phyloP scores from a whole-genome alignment of 2,329 filamentous ascomycete genomes.

The Elsinoe ampelina region DNA sequence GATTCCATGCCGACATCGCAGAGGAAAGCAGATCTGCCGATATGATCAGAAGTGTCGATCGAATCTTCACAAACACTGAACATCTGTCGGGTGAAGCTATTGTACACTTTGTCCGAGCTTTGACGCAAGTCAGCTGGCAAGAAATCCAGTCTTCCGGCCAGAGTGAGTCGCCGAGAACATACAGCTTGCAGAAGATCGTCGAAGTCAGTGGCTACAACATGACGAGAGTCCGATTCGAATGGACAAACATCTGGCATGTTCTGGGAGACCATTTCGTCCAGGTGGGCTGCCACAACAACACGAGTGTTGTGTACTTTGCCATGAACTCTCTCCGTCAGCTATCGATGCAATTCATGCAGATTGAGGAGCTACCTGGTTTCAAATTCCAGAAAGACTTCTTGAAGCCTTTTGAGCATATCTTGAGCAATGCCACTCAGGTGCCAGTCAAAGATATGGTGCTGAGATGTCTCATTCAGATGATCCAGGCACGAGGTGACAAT shows the following conservation, averaged over 20 bases:
- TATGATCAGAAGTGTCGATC: conserved; percentile 83
- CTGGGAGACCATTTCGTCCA: conserved; percentile 98
- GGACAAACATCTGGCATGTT: conserved; percentile 95
- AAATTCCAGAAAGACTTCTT: conserved; percentile 99
- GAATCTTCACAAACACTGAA: conserved; percentile 94
- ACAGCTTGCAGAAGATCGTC: conserved; percentile 94
- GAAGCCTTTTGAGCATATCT: conserved; percentile 96
- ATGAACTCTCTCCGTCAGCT: conserved; percentile 90
- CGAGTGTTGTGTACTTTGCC: conserved; percentile 93
- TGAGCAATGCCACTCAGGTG: conserved; percentile 83
- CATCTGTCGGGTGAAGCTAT: conserved; percentile 90
- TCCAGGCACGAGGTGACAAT: conserved; percentile 90
- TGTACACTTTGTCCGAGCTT: conserved; percentile 81
- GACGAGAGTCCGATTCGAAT: conserved; percentile 95
- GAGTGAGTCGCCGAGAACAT: conserved; percentile 90
- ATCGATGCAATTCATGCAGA: conserved; percentile 98
- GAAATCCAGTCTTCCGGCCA: conserved; percentile 96
- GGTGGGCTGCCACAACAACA: conserved; percentile 93
- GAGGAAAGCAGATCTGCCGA: conserved; percentile 88
- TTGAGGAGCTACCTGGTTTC: conserved; percentile 94
- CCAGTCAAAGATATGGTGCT: conserved; percentile 97
- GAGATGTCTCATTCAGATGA: conserved; percentile 96
- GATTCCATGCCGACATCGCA: conserved; percentile 69
- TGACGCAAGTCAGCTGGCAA: conserved; percentile 97
- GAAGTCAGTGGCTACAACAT: conserved; percentile 99